Base-by-base conservation (phyloP, 176 grass and related monocot genomes). In the Lolium rigidum region DNA sequence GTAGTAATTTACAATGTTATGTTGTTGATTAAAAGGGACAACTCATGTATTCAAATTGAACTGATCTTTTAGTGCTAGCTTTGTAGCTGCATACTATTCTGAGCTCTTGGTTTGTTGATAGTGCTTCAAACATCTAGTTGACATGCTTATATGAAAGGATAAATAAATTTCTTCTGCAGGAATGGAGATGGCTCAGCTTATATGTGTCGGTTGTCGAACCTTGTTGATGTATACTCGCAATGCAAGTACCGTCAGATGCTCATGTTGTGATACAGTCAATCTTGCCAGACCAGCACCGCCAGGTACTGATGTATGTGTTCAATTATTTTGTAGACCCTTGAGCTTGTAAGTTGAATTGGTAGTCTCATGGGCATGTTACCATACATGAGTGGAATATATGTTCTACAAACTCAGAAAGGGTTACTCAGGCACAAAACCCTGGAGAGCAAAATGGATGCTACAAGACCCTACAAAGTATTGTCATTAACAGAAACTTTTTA, bases 261-360 rank as follows among this genome's bases (percentile, higher is more conserved):
- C 92, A 67, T 97, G 92, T 75, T 97, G 95, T 80, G 89, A 89
- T 43, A 94, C 89, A 84, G 90, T 97, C 46, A 97, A 90, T 93
- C 87, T 89, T 71, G 82, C 88, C 78, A 94, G 84, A 47, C 87
- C 74, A 55, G 49, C 49, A 76, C 74, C 74, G 50, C 74, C 87
- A 93, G 95, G 95, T 94, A 90, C 31, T 90, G 22, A 28, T 80
- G 16, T 54, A 76, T 70, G n/a, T 81, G 18, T 60, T 50, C 6
- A 85, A 77, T 51, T 85, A 66, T 65, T 54, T 73, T 80, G 12
- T 78, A 16, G 62, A 69, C 77, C 52, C 61, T 62, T 84, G 66
- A 44, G 49, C 1, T 59, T 76, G 26, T 87, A 31, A 74, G 44
- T 75, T 83, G 48, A 5, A 74, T 79, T 75, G 0, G 14, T 75